These are phyloP conservation scores for Phaseolus coccineus DNA, from an alignment of 331 rosid species.

Conservation along the genomic window DNA sequence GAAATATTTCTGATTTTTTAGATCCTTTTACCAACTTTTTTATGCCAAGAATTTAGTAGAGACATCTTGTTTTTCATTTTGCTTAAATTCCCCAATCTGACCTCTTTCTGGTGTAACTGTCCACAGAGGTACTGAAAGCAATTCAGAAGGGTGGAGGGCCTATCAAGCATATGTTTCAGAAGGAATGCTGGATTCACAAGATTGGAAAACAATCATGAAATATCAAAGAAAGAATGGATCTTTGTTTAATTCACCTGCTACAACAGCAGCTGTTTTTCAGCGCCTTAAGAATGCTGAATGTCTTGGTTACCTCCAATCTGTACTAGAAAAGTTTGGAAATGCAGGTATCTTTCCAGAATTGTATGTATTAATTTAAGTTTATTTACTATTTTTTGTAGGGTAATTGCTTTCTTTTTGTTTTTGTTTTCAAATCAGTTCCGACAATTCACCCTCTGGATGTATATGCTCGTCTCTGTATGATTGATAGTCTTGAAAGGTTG, in stretches of 20 bases:
- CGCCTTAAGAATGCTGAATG: conserved; percentile 63
- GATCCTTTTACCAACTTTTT: not conserved
- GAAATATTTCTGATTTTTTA: not conserved
- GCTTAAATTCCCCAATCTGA: conserved; percentile 6
- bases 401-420: not conserved
- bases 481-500: conserved; percentile 76
- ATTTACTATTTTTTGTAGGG: conserved; percentile 19
- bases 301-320: conserved; percentile 62
- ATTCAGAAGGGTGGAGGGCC: conserved; percentile 69
- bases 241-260: conserved; percentile 80
- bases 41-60: conserved; percentile 4
- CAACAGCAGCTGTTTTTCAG: conserved; percentile 79
- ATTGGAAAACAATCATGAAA: conserved; percentile 69
- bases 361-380: conserved; percentile 2
- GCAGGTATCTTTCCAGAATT: conserved; percentile 65
- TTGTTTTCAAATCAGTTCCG: conserved; percentile 64
- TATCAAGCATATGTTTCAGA: conserved; percentile 84
- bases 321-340: conserved; percentile 64
- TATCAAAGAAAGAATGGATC: conserved; percentile 91
- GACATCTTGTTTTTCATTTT: not conserved
- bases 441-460: conserved; percentile 72
- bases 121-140: conserved; percentile 56
- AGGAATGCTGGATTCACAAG: conserved; percentile 63
- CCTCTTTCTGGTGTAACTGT: conserved; percentile 6
- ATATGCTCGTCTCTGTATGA: conserved; percentile 70